Evolutionary conservation across 306 rosid genomes (phyloP).

Genomic region (Prunus padus): DNA sequence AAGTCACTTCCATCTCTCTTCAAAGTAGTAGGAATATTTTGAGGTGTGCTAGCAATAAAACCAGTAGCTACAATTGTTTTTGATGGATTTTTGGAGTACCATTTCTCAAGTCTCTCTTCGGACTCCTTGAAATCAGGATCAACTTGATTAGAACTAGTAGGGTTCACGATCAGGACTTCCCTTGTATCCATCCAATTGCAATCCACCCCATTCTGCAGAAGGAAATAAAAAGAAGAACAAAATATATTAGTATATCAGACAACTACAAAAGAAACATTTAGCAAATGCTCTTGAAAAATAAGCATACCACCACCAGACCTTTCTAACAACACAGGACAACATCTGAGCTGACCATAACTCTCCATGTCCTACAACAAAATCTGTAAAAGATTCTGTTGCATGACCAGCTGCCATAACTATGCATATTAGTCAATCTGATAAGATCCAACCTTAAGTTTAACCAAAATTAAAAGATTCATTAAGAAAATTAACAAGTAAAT

Average conservation of each 20-base stretch:
- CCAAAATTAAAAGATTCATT: neutral
- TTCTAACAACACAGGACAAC: slow-evolving; percentile 69
- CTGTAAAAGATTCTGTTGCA: slow-evolving; percentile 92
- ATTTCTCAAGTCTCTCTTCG: slow-evolving; percentile 62
- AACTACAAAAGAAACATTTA: slow-evolving; percentile 3
- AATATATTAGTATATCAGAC: slow-evolving; percentile 22
- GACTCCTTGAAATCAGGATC: slow-evolving; percentile 87
- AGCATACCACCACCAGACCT: slow-evolving; percentile 47
- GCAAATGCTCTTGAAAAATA: slow-evolving; percentile 17
- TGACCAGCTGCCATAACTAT: slow-evolving; percentile 84
- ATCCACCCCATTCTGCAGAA: slow-evolving; percentile 66
- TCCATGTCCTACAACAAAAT: slow-evolving; percentile 99
- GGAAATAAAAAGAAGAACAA: slow-evolving; percentile 16
- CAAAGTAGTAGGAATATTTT: slow-evolving; percentile 88
- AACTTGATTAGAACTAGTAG: slow-evolving; percentile 81
- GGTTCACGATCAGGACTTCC: slow-evolving; percentile 91
- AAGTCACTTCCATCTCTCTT: slow-evolving; percentile 99
- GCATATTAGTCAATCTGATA: slow-evolving; percentile 30
- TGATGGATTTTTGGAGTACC: slow-evolving; percentile 72
- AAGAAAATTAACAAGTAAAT: neutral
- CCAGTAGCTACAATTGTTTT: slow-evolving; percentile 86
- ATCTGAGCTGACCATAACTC: slow-evolving; percentile 97
- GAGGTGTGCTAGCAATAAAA: slow-evolving; percentile 92
- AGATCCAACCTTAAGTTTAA: slow-evolving; percentile 16
- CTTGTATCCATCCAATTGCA: slow-evolving; percentile 99